Evolutionary conservation across 257 asterid genomes (phyloP).

Genomic region (Solanum gracilifrons): DNA sequence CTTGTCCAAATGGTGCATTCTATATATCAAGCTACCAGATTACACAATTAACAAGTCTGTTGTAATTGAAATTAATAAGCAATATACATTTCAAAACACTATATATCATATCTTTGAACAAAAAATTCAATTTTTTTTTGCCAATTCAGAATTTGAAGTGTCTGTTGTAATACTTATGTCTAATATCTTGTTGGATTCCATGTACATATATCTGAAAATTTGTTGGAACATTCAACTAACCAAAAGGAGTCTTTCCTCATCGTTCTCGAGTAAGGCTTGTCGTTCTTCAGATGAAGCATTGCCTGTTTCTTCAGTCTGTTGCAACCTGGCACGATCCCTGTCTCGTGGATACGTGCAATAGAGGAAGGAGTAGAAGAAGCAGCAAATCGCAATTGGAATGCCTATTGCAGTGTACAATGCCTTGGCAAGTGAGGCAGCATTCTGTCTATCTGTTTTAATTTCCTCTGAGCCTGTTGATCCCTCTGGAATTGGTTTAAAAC

Average conservation of each 20-base stretch:
- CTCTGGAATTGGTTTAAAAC: constrained; percentile 47
- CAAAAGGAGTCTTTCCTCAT: constrained; percentile 38
- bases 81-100: background rate
- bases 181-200: background rate
- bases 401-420: constrained; percentile 90
- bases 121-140: background rate
- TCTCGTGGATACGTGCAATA: constrained; percentile 11
- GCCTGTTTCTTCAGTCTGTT: constrained; percentile 9
- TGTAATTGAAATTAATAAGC: background rate
- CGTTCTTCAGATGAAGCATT: constrained; percentile 15
- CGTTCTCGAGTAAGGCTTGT: constrained; percentile 23
- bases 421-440: constrained; percentile 76
- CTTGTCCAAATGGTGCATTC: background rate
- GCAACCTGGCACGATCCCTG: constrained; percentile 55
- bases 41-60: background rate
- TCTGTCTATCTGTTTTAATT: constrained; percentile 35
- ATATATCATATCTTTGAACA: background rate
- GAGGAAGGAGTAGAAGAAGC: constrained; percentile 32
- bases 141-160: background rate
- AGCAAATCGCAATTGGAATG: constrained; percentile 61
- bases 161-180: background rate
- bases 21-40: background rate
- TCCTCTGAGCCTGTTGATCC: background rate
- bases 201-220: background rate
- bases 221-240: background rate